A percentile compares a stretch with the other conserved stretches of the same genome.
phyloP scores from a whole-genome alignment of 2,329 filamentous ascomycete species.

The Talaromyces islandicus region DNA sequence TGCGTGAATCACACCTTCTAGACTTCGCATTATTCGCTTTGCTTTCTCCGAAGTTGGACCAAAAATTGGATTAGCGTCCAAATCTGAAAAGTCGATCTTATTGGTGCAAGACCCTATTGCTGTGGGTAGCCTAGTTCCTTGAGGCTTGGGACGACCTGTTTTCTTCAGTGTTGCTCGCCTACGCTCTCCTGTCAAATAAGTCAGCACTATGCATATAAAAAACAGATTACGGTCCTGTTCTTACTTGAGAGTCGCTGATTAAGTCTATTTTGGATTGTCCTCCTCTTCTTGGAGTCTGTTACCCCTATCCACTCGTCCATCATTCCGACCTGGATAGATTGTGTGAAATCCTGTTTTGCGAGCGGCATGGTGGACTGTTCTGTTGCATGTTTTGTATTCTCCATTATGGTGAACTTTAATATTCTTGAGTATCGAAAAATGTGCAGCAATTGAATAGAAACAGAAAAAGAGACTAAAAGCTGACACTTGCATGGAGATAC shows the following conservation, averaged over 20 bases:
- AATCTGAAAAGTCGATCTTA: not conserved
- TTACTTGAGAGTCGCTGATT: constrained; percentile 7
- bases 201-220: not conserved
- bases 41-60: not conserved
- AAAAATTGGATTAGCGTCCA: not conserved
- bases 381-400: not conserved
- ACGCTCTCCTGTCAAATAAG: not conserved
- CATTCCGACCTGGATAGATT: not conserved
- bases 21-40: not conserved
- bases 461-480: not conserved
- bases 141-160: not conserved
- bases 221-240: not conserved
- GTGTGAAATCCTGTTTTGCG: not conserved
- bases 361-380: not conserved
- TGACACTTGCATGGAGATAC: not conserved
- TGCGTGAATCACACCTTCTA: constrained; percentile 2
- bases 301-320: constrained; percentile 6
- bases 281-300: constrained; percentile 1
- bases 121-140: not conserved
- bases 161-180: constrained; percentile 4
- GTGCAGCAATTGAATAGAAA: not conserved
- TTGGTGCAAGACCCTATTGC: not conserved
- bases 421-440: not conserved
- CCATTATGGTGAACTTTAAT: not conserved
- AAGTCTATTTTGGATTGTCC: constrained; percentile 8